Evolutionary conservation across 2,329 filamentous ascomycete genomes (phyloP), one percentile per base, ranked within the genome.

Genomic region (Colletotrichum aenigma): DNA sequence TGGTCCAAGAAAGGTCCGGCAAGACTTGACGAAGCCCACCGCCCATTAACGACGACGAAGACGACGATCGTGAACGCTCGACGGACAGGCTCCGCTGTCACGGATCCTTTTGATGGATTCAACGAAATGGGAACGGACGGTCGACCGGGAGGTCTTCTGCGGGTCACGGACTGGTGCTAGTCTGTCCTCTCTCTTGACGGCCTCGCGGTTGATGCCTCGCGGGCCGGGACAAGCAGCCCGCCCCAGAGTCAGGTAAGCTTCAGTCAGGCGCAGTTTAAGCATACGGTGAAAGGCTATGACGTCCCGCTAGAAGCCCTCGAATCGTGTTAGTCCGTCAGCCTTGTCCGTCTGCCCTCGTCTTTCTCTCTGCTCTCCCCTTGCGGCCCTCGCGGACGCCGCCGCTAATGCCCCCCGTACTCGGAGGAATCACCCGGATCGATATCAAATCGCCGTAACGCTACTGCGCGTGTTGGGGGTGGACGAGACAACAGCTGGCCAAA

Each of bases 1-100:
- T 75, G 52, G 52, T 55, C 61, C 48, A 66, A 56, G 34, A 18
- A 21, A 26, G 58, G 58, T 52, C 60, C 65, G 28, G 36, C 64
- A 56, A n/a, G 28, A 62, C 24, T 48, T 61, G 15, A 60, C 32
- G 60, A 38, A n/a, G 34, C 21, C 34, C 61, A 60, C 43, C 55
- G 26, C 62, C 62, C 43, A 48, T 13, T n/a, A 21, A 48, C 43
- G 10, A 48, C 43, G n/a, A 48, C 43, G 10, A 48, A 3, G 43
- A 13, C 43, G 62, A 62, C 62, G 55, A 28, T 34, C 67, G 24
- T 28, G 61, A 43, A 24, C 34, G 61, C 61, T 71, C 61, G 74
- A 76, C 34, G n/a, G n/a, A 48, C 38, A 12, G 66, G 62, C 74
- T 73, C 74, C 73, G 70, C 64, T 68, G 68, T 71, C 72, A 71